A percentile compares a stretch with the other conserved stretches of the same genome.
phyloP scores from a whole-genome alignment of 2,329 filamentous ascomycete genomes.

The Malbranchea cinnamomea region DNA sequence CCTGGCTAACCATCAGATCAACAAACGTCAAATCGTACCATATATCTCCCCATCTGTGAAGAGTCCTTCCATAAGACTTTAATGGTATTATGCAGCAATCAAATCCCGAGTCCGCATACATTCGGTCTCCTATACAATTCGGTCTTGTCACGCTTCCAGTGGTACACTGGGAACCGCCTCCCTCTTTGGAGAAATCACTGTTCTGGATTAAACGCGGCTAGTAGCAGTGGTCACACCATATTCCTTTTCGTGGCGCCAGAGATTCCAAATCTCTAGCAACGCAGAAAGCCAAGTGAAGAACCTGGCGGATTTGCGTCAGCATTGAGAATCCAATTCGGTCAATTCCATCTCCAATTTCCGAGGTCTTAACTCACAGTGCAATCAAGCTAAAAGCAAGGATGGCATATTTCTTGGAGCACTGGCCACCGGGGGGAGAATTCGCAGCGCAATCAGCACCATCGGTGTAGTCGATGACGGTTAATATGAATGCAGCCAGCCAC shows the following conservation, averaged over 20 bases:
- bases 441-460: constrained; percentile 1
- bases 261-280: background rate
- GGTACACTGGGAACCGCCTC: too few species aligned
- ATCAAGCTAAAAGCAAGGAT: background rate
- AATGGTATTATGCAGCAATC: too few species aligned
- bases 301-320: background rate
- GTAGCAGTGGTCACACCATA: too few species aligned
- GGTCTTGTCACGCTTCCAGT: too few species aligned
- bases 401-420: constrained; percentile 1
- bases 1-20: too few species aligned
- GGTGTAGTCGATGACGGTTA: background rate
- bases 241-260: constrained; percentile 1
- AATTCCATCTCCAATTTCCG: background rate
- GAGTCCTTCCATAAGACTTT: too few species aligned
- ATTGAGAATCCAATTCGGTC: background rate
- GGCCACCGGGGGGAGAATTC: background rate
- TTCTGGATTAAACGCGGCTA: too few species aligned
- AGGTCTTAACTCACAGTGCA: background rate
- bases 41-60: too few species aligned
- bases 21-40: too few species aligned
- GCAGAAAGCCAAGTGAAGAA: constrained; percentile 1
- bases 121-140: too few species aligned
- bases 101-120: too few species aligned
- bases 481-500: constrained; percentile 2
- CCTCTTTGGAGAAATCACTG: too few species aligned